Conservation (phyloP, 1,139 yeast species). For the Candida sojae region DNA sequence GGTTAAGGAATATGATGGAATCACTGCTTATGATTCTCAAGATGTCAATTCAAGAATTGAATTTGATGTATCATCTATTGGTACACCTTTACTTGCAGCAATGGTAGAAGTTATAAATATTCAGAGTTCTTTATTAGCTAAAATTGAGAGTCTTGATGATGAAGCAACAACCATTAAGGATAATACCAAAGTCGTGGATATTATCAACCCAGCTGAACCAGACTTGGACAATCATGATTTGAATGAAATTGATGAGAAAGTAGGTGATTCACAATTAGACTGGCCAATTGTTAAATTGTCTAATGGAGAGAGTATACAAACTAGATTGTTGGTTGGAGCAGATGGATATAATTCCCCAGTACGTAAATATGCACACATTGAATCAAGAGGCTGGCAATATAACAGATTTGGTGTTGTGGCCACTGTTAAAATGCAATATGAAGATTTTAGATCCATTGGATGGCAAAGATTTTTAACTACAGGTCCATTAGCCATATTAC, state of each 20-base stretch:
- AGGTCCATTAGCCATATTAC: slow-evolving; percentile 92
- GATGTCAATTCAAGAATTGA: slow-evolving; percentile 64
- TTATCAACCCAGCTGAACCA: slow-evolving; percentile 26
- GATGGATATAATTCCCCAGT: slow-evolving; percentile 97
- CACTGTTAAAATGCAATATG: slow-evolving; percentile 71
- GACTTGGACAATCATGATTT: slow-evolving; percentile 19
- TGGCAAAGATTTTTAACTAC: slow-evolving; percentile 92
- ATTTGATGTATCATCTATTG: slow-evolving; percentile 61
- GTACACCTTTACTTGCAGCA: slow-evolving; percentile 53
- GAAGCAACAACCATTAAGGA: slow-evolving; percentile 55
- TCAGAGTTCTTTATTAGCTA: slow-evolving; percentile 65
- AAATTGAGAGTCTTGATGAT: slow-evolving; percentile 53
- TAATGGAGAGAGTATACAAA: slow-evolving; percentile 61
- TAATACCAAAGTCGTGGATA: slow-evolving; percentile 63
- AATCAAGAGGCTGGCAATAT: slow-evolving; percentile 91
- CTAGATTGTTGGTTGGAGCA: slow-evolving; percentile 86
- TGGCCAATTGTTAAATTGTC: slow-evolving; percentile 82
- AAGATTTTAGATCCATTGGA: slow-evolving; percentile 71
- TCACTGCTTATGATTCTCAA: slow-evolving; percentile 83
- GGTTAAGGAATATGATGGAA: slow-evolving; percentile 75
- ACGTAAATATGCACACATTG: slow-evolving; percentile 75
- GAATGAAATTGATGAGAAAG: slow-evolving; percentile 18
- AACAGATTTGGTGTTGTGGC: slow-evolving; percentile 90
- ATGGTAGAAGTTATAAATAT: slow-evolving; percentile 90
- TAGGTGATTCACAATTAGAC: slow-evolving; percentile 35